phyloP scores from a whole-genome alignment of 805 yeast genomes.

The Jamesozyma gamospora region DNA sequence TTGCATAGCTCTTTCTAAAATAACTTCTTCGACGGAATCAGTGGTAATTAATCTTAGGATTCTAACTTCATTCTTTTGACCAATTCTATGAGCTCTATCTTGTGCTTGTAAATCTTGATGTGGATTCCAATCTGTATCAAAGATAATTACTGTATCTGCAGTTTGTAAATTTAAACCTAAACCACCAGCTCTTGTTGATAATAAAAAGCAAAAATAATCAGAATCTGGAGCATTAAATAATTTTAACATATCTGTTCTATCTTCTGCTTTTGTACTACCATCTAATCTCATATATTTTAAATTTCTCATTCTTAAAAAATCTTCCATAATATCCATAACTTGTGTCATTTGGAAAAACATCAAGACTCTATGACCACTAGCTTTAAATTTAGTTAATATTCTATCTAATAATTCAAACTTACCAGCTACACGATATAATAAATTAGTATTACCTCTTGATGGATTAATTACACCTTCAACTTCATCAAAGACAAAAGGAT shows the following conservation, averaged over 20 bases:
- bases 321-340: conserved; percentile 86
- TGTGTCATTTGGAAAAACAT: conserved; percentile 86
- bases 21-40: conserved; percentile 77
- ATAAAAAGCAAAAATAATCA: conserved; percentile 65
- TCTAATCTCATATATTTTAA: conserved; percentile 69
- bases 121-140: conserved; percentile 87
- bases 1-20: conserved; percentile 72
- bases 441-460: conserved; percentile 48
- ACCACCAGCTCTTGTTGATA: conserved; percentile 86
- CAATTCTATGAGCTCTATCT: conserved; percentile 84
- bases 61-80: conserved; percentile 80
- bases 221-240: conserved; percentile 66
- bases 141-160: conserved; percentile 78
- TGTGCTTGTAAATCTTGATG: conserved; percentile 88
- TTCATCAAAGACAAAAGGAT: conserved; percentile 80
- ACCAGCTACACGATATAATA: conserved; percentile 69
- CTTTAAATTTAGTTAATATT: conserved; percentile 63
- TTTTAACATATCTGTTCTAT: conserved; percentile 65
- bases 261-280: conserved; percentile 79
- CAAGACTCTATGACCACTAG: conserved; percentile 66
- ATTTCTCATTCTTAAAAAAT: conserved; percentile 54
- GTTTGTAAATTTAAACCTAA: conserved; percentile 78
- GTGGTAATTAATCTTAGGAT: conserved; percentile 70
- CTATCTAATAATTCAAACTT: conserved; percentile 73
- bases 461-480: conserved; percentile 66